Evolutionary conservation across 169 alveolate species (phyloP).

Genomic region (Toxoplasma gondii): DNA sequence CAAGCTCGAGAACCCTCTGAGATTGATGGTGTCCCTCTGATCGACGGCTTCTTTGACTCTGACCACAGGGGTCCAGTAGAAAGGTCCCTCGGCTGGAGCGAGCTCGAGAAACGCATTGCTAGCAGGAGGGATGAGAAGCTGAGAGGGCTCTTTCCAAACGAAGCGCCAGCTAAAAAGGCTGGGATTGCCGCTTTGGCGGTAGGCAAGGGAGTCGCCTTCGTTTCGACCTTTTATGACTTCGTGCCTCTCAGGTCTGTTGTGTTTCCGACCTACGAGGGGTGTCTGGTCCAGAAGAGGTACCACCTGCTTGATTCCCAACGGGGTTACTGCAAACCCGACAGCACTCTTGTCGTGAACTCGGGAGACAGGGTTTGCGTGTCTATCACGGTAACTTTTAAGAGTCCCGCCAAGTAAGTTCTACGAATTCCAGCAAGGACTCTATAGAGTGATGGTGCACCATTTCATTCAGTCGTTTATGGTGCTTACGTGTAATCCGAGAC

Average conservation of each 20-base stretch:
- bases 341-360: conserved; percentile 9
- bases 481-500: too few relatives aligned
- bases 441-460: too few relatives aligned
- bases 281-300: conserved; percentile 23
- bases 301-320: conserved; percentile 3
- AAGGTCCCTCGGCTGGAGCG: not conserved
- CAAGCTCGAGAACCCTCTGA: not conserved
- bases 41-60: not conserved
- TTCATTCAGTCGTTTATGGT: too few relatives aligned
- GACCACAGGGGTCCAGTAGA: not conserved
- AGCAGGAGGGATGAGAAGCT: not conserved
- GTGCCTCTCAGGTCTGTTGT: not conserved
- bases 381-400: conserved; percentile 9
- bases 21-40: not conserved
- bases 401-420: not conserved
- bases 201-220: not conserved
- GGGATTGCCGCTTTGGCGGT: not conserved
- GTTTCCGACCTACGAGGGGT: not conserved
- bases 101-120: not conserved
- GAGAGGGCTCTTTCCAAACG: not conserved
- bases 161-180: not conserved
- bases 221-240: not conserved
- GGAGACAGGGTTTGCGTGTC: conserved; percentile 34
- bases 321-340: not conserved
- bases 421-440: not conserved